A percentile compares a stretch with the other conserved stretches of the same genome.
Conservation (phyloP, 1,284 basidiomycete species). For the Ceratobasidium sp. region DNA sequence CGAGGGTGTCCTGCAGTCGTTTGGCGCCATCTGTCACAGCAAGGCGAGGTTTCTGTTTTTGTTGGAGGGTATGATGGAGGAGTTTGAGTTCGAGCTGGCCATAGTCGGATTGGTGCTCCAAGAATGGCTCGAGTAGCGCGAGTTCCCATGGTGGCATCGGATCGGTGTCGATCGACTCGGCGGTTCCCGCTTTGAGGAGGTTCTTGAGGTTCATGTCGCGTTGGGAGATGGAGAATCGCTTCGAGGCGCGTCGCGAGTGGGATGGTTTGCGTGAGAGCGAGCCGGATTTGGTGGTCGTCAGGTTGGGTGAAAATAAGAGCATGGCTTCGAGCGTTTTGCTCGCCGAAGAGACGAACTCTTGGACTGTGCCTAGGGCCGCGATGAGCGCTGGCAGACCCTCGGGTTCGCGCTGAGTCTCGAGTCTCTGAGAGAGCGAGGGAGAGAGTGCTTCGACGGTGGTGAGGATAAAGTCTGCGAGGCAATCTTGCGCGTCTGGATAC, state of each 20-base stretch:
- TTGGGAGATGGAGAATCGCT: constrained; percentile 44
- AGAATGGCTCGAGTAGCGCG: constrained; percentile 88
- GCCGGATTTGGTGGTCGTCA: constrained; percentile 7
- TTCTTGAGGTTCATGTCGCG: constrained; percentile 50
- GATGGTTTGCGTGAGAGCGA: constrained; percentile 43
- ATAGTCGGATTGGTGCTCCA: constrained; percentile 87
- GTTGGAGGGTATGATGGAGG: constrained; percentile 60
- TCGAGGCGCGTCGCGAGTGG: constrained; percentile 45
- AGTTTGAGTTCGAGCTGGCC: constrained; percentile 72
- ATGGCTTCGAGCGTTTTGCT: constrained; percentile 80
- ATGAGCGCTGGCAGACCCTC: constrained; percentile 78
- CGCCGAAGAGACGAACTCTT: constrained; percentile 75
- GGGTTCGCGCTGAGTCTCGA: constrained; percentile 68
- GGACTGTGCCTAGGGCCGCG: constrained; percentile 70
- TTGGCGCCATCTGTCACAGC: constrained; percentile 64
- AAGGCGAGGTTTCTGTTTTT: constrained; percentile 47
- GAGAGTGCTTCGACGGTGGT: constrained; percentile 77
- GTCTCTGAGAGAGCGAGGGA: constrained; percentile 79
- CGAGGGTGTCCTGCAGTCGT: constrained; percentile 70
- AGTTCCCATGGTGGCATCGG: constrained; percentile 73
- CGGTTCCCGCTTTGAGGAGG: constrained; percentile 23
- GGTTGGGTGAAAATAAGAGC: constrained; percentile 47
- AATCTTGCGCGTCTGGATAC: constrained; percentile 76
- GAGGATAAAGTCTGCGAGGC: constrained; percentile 80
- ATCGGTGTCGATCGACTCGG: constrained; percentile 29